Evolutionary conservation across 345 rosid species (phyloP), one percentile per base, ranked within the genome.

Genomic region (Linum lewisii): DNA sequence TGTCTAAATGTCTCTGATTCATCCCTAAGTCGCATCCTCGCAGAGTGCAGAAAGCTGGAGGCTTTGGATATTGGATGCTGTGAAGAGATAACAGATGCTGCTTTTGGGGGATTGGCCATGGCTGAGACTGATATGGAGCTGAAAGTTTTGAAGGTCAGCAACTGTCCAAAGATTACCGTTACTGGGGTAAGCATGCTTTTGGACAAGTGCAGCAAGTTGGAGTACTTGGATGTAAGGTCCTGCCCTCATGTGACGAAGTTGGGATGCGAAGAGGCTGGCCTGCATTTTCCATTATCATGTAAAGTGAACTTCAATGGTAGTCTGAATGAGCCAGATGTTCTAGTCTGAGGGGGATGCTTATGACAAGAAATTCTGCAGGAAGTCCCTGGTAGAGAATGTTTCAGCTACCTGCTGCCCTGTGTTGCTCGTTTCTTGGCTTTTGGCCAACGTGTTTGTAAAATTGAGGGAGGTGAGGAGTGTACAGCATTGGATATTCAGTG

Each of bases 51-150:
- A 73, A 81, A 73, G 63, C 75, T 93, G 36, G 99, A 88, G 79
- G 91, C 85, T 65, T 89, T 89, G 53, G 97, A 86, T 68, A 76
- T 89, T 11, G 88, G 94, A 11, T 93, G 95, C 85, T 93, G 97
- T 32, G 91, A 79, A 75, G 84, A 78, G 79, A 74, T 89, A 22
- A 83, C 99, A 13, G 95, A 87, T 75, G 74, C 67, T 60, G 84
- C 82, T 36, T 89, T 93, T 52, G 66, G 50, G 47, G 75, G 64
- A 73, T 65, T 86, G 57, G 81, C 73, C 58, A 67, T 64, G 13
- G 51, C 56, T 0, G 78, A 68, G 21, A 62, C 45, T 24, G 70
- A 66, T 69, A 62, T 81, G 68, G 52, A 73, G 29, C 75, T 92
- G 78, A 92, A 78, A 81, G 55, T 85, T 81, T 62, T 88, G 59